Conservation (phyloP, 2,329 filamentous ascomycete genomes). For the Diaporthe citrichinensis region DNA sequence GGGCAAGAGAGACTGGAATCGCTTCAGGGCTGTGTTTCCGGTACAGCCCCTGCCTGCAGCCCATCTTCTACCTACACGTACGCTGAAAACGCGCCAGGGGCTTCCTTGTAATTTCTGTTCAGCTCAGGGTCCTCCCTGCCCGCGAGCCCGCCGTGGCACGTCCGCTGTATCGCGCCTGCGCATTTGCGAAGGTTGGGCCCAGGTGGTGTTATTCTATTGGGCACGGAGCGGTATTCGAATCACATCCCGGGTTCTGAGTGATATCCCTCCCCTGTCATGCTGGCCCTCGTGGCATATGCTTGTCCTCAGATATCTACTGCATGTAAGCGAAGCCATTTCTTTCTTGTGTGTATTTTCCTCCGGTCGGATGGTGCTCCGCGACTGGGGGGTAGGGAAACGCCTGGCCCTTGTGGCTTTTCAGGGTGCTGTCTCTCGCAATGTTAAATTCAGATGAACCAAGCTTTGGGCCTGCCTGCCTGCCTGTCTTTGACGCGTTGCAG, state of each 20-base stretch:
- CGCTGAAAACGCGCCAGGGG: background rate
- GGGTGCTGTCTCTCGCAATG: background rate
- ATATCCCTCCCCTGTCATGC: background rate
- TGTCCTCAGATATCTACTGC: background rate
- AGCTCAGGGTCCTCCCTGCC: conserved; percentile 14
- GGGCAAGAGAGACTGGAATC: background rate
- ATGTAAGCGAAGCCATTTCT: background rate
- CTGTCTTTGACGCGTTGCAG: background rate
- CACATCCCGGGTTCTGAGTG: background rate
- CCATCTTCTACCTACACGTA: background rate
- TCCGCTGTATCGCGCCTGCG: conserved; percentile 20
- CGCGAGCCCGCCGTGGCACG: background rate
- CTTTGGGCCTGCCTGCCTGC: background rate
- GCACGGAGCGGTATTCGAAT: background rate
- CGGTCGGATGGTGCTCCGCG: background rate
- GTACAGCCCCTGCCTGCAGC: conserved; percentile 12
- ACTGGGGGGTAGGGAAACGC: background rate
- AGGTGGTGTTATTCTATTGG: conserved; percentile 17
- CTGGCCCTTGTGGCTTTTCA: background rate
- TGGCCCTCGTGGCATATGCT: conserved; percentile 7
- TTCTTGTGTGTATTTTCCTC: background rate
- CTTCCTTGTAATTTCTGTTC: conserved; percentile 25
- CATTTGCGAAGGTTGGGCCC: background rate
- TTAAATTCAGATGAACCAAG: conserved; percentile 19
- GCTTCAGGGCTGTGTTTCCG: conserved; percentile 20